Evolutionary conservation across 1,139 yeast genomes (phyloP), one percentile per base, ranked within the genome.

Genomic region (Hemisphaericaspora lyxosophila): DNA sequence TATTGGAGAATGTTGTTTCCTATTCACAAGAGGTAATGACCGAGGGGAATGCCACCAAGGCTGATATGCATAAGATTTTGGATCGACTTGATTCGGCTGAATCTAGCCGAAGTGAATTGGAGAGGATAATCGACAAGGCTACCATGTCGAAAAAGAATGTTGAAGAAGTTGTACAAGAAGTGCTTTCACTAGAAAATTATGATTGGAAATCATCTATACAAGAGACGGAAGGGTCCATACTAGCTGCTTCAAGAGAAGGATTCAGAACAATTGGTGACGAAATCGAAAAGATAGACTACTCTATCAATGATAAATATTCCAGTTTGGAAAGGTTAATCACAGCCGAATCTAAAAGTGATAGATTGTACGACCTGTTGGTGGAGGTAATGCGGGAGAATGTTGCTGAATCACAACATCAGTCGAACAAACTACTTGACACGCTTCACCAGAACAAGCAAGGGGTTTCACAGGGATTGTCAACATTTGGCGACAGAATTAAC

Each of bases 21-120:
- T 63, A 66, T 49, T 58, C 69, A 3, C 54, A 56, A 20, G 70
- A 65, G 33, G 67, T 65, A 4, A 53, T 62, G 12, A 63, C 68
- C 2, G 69, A 64, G 34, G 69, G 70, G 1, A 62, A 60, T 45
- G 70, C 69, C 23, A 64, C 69, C 12, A 64, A 64, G 40, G 51
- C 57, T 22, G 70, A 63, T 40, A 60, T 62, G 26, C 43, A 51
- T 7, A 54, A 50, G 24, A 51, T 64, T 16, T 35, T 60, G 4
- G 44, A 37, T 7, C 46, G 48, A 16, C 47, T 64, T 12, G 53
- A 54, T 7, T 38, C 9, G 19, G 15, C n/a, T 15, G 30, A 27
- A 5, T 12, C 4, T 4, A 15, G 9, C 8, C 11, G 7, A 8
- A 20, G 16, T 7, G 20, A 27, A n/a, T 16, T 27, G 3, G 11